Conservation (phyloP, 192 early-diverging fungal species). For the Entrophospora sp. region DNA sequence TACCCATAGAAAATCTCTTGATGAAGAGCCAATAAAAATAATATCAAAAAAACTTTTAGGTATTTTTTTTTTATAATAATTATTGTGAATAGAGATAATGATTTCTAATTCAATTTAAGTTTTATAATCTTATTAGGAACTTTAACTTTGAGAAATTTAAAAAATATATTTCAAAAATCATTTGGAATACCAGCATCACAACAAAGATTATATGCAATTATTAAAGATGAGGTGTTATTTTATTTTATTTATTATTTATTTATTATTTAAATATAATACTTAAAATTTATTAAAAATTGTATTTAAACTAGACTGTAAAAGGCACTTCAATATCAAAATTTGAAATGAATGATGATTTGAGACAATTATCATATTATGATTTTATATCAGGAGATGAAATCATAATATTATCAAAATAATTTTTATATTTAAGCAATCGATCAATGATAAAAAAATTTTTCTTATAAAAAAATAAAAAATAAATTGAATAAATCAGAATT, state of each 20-base stretch:
- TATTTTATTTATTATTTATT: not conserved
- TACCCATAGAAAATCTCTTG: not conserved
- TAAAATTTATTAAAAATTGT: conserved; percentile 4
- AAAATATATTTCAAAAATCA: conserved; percentile 42
- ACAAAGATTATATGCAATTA: conserved; percentile 31
- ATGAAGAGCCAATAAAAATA: conserved; percentile 18
- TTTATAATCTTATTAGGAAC: conserved; percentile 27
- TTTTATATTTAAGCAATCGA: too few species aligned
- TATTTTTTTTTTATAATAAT: not conserved
- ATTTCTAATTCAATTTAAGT: not conserved
- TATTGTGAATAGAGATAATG: not conserved
- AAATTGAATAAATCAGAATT: too few species aligned
- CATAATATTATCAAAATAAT: conserved; percentile 27
- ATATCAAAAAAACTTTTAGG: conserved; percentile 21
- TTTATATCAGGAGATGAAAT: conserved; percentile 36
- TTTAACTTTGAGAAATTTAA: conserved; percentile 40
- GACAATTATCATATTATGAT: conserved; percentile 43
- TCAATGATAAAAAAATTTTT: too few species aligned
- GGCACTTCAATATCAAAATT: not conserved
- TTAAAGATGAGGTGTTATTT: conserved; percentile 7
- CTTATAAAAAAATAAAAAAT: too few species aligned
- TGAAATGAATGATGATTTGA: conserved; percentile 35
- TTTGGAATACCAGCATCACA: conserved; percentile 31
- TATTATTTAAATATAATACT: not conserved
- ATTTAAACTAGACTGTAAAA: not conserved